These are phyloP conservation scores for Candida pseudoglaebosa DNA, from an alignment of 805 yeast species.

Conservation along the genomic window DNA sequence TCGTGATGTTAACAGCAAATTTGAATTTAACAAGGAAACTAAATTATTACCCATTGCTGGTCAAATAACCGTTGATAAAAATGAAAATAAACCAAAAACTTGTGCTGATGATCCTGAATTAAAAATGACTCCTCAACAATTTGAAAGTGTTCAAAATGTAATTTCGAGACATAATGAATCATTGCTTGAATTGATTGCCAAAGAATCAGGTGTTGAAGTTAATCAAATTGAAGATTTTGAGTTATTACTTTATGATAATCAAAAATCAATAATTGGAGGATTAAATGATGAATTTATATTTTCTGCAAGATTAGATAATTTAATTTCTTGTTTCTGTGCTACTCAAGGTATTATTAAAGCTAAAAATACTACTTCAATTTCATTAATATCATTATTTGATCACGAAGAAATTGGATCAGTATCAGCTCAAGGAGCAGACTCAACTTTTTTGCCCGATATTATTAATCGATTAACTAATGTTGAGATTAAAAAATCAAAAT, in stretches of 20 bases:
- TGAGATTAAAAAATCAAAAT: slow-evolving; percentile 17
- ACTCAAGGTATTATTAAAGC: slow-evolving; percentile 64
- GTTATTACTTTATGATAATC: slow-evolving; percentile 78
- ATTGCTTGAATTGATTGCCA: slow-evolving; percentile 64
- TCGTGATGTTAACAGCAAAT: slow-evolving; percentile 69
- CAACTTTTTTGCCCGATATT: slow-evolving; percentile 81
- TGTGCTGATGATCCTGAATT: slow-evolving; percentile 51
- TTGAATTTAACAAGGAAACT: slow-evolving; percentile 86
- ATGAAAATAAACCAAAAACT: slow-evolving; percentile 13
- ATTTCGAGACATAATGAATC: slow-evolving; percentile 74
- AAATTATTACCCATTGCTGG: slow-evolving; percentile 88
- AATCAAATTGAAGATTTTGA: slow-evolving; percentile 87
- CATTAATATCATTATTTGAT: slow-evolving; percentile 80
- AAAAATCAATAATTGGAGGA: slow-evolving; percentile 82
- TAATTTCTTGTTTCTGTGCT: slow-evolving; percentile 83
- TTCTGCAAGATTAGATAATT: slow-evolving; percentile 87
- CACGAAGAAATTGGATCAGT: slow-evolving; percentile 95
- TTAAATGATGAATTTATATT: slow-evolving; percentile 85
- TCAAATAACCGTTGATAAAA: slow-evolving; percentile 24
- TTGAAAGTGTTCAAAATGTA: slow-evolving; percentile 60
- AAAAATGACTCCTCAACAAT: slow-evolving; percentile 48
- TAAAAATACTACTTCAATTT: slow-evolving; percentile 45
- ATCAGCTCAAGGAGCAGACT: slow-evolving; percentile 95
- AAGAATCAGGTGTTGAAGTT: slow-evolving; percentile 49
- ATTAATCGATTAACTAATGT: slow-evolving; percentile 57